Base-by-base conservation (phyloP, 2,329 filamentous ascomycete genomes). In the Magnaporthales sp. region DNA sequence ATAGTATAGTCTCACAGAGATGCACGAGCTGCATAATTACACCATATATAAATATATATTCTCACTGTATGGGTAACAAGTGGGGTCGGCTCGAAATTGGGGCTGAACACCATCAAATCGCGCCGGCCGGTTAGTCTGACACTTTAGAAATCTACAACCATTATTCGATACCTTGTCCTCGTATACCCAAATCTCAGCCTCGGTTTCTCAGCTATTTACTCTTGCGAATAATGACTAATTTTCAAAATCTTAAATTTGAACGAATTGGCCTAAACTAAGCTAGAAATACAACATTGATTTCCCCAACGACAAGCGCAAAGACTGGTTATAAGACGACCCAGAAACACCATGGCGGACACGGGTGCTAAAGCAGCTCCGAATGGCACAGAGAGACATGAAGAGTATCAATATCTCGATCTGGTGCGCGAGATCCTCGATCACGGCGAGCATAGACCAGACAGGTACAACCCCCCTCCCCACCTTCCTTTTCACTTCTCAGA, bases 331-430 rank as follows among this genome's bases (percentile, higher is more conserved):
- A 15, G 15, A 51, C 19, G 38, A 19, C 15, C 38, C 38, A 51
- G 3, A 51, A 51, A n/a, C 38, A 51, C 38, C 15, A 51, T 51
- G 38, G 38, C 38, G 3, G 38, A 51, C 38, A n/a, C 38, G n/a
- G 15, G 15, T 51, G 38, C 38, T 7, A 51, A n/a, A 51, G 15
- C 38, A n/a, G 38, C 38, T 7, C 38, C 19, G 15, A 51, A 51
- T n/a, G 38, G 38, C 38, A 51, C 38, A 51, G 38, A 51, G n/a
- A 70, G 73, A 27, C 92, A 97, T 74, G 93, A 98, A 81, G 95
- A 99, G 80, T 83, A 93, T 74, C 95, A 98, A 79, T 99, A 99
- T 76, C 88, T 99, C 68, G 85, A 94, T 72, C 85, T 99, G 29
- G 92, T 98, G 69, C 89, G 88, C 70, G 86, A 92, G 71, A 97